Evolutionary conservation across 192 early-diverging fungal genomes (phyloP).

Genomic region (Bifiguratus adelaidae): DNA sequence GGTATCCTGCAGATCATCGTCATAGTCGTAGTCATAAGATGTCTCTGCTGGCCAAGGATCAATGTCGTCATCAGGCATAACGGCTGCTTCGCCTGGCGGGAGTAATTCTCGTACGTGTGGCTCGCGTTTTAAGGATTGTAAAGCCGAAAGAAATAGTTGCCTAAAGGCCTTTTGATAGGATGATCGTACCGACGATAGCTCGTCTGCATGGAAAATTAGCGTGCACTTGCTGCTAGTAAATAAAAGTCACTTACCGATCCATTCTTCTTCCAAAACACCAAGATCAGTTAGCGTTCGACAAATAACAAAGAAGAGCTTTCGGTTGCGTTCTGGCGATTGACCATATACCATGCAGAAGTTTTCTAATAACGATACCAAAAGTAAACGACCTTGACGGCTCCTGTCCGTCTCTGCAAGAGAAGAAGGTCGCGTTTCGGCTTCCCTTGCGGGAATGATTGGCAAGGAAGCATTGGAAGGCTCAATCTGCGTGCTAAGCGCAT

Average conservation of each 20-base stretch:
- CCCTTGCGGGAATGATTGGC: too few species aligned
- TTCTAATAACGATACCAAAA: constrained; percentile 84
- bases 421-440: too few species aligned
- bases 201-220: constrained; percentile 41
- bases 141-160: constrained; percentile 70
- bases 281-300: constrained; percentile 78
- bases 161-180: constrained; percentile 80
- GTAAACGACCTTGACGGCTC: constrained; percentile 62
- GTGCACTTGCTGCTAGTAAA: background rate
- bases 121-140: constrained; percentile 51
- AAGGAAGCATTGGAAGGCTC: too few species aligned
- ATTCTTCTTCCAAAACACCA: constrained; percentile 71
- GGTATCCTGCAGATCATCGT: constrained; percentile 6
- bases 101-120: background rate
- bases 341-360: constrained; percentile 87
- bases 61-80: background rate
- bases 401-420: too few species aligned
- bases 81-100: background rate
- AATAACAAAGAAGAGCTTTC: constrained; percentile 75
- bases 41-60: background rate
- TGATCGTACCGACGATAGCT: constrained; percentile 73
- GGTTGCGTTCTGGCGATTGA: constrained; percentile 75
- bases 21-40: background rate
- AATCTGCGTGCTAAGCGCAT: too few species aligned
- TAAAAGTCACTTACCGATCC: constrained; percentile 7